Conservation (phyloP, 2,329 filamentous ascomycete species). For the Xylariaceae sp. region DNA sequence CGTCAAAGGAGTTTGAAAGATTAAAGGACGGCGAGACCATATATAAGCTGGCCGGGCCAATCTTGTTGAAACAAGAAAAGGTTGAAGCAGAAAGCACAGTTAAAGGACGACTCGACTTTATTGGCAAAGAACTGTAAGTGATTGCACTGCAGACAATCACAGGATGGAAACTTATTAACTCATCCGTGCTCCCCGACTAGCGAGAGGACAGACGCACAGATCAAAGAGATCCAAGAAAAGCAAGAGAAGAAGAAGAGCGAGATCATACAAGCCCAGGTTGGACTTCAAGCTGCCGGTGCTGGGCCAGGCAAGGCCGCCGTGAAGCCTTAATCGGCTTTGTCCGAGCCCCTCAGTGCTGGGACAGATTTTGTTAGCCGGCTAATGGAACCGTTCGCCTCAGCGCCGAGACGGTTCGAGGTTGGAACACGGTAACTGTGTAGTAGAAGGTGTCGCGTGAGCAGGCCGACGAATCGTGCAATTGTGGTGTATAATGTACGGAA, state of each 20-base stretch:
- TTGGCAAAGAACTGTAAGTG: constrained; percentile 84
- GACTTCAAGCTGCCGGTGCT: constrained; percentile 42
- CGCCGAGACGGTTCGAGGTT: background rate
- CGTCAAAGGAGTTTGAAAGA: constrained; percentile 68
- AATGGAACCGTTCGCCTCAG: background rate
- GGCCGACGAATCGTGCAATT: background rate
- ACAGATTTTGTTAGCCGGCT: background rate
- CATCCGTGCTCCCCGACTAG: constrained; percentile 12
- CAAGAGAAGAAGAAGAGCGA: constrained; percentile 57
- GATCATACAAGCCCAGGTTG: constrained; percentile 54
- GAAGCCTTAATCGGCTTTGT: constrained; percentile 15
- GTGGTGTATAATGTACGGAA: background rate
- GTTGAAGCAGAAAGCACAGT: constrained; percentile 86
- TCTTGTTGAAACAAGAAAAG: constrained; percentile 91
- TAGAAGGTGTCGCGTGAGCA: background rate
- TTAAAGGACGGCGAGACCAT: constrained; percentile 81
- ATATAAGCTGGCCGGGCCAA: constrained; percentile 92
- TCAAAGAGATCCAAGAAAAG: constrained; percentile 53
- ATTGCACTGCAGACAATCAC: background rate
- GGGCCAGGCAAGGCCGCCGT: constrained; percentile 32
- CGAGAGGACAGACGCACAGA: constrained; percentile 43
- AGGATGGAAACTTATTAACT: background rate
- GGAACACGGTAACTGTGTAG: background rate
- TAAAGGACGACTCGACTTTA: constrained; percentile 85
- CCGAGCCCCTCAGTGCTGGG: background rate